These are phyloP conservation scores for Protea cynaroides DNA, from an alignment of 164 flowering plant genomes.

Conservation along the genomic window DNA sequence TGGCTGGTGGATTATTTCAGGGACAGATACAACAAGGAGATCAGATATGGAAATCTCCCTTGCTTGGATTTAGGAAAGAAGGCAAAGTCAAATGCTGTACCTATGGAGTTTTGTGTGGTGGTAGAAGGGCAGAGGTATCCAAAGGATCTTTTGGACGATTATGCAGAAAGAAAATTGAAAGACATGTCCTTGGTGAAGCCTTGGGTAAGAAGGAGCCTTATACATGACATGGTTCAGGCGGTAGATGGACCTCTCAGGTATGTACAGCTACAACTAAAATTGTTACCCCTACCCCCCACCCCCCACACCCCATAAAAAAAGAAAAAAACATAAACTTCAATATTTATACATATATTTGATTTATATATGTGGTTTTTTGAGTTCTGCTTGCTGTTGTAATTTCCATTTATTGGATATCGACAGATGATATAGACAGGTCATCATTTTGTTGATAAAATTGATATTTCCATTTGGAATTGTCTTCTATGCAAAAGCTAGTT, in stretches of 20 bases:
- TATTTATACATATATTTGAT: no score
- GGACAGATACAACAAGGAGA: slow-evolving; percentile 35
- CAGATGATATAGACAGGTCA: no score
- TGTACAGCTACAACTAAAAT: slow-evolving; percentile 8
- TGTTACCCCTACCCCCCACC: no score
- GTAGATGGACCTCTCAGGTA: slow-evolving; percentile 67
- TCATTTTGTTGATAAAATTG: no score
- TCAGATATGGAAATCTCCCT: slow-evolving; percentile 42
- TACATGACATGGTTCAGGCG: slow-evolving; percentile 34
- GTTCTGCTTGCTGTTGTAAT: no score
- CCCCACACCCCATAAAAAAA: no score
- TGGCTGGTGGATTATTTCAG: slow-evolving; percentile 40
- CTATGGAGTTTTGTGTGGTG: slow-evolving; percentile 73
- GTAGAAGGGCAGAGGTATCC: slow-evolving; percentile 64
- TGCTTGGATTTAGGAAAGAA: slow-evolving; percentile 57
- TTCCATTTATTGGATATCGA: no score
- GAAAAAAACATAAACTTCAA: no score
- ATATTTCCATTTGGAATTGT: no score
- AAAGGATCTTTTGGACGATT: slow-evolving; percentile 37
- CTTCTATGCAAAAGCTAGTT: no score
- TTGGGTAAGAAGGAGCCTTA: slow-evolving; percentile 27
- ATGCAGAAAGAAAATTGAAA: slow-evolving; percentile 22
- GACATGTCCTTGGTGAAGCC: slow-evolving; percentile 30
- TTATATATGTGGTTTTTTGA: no score
- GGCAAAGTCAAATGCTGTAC: slow-evolving; percentile 40